Base-by-base conservation (phyloP, 2,329 filamentous ascomycete genomes). In the Zasmidium angulare region DNA sequence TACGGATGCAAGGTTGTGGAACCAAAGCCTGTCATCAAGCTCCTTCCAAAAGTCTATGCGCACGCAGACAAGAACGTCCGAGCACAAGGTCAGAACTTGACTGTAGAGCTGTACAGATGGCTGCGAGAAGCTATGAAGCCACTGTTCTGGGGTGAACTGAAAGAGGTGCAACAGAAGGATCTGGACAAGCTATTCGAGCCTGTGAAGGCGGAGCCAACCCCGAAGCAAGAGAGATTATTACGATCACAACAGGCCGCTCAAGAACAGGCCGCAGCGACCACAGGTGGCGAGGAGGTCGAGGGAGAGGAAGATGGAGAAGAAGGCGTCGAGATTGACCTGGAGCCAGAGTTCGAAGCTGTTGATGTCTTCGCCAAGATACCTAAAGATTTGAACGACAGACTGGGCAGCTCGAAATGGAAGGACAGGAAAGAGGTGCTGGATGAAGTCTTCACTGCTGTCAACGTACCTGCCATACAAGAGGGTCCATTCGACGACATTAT, bases 51-150 rank as follows among this genome's bases (percentile, higher is more conserved):
- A 72, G 89, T 88, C 1, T 99, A 97, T 72, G 91, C 91, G 20
- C 95, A 98, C 74, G 93, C 95, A 29, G 95, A 99, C 81, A 99
- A 99, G 78, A 98, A 98, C 73, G 91, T 99, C 17, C 89, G 95
- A 76, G 92, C 93, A 2, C 95, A 97, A 74, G 92, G 93, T 24
- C 95, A 95, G 50, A 92, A 89, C 68, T 81, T 99, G 58, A 89
- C 93, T 0, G 91, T 97, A 50, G 96, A 99, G 73, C 85, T 99
- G 59, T 99, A 99, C 76, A 84, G 95, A 76, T 99, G 96, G 95
- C 82, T 99, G 31, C 89, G 93, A 66, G 95, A 99, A 65, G 93
- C 93, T 11, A 97, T 99, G 87, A 99, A 99, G 74, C 91, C 93
- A 40, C 89, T 98, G 76, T 98, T 99, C 74, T 99, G 95, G 93